A percentile compares a stretch with the other conserved stretches of the same genome.
Evolutionary conservation across 73 alveolate genomes (phyloP).

Genomic region (Tetrahymena borealis): DNA sequence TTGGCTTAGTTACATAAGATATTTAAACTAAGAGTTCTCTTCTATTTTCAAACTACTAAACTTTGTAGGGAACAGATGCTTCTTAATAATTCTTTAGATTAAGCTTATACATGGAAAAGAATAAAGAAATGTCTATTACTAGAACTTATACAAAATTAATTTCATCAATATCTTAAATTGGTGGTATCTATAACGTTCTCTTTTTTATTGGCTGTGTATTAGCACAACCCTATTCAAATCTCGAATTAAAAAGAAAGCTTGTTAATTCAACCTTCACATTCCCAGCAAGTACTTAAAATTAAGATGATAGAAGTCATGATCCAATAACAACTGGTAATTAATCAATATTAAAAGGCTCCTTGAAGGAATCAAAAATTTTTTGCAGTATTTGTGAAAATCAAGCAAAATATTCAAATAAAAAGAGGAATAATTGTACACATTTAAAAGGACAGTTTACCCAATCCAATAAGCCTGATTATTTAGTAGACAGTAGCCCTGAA

Average conservation of each 20-base stretch:
- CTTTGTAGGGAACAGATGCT: not conserved
- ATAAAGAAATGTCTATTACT: not conserved
- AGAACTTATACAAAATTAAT: not conserved
- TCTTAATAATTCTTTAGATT: not conserved
- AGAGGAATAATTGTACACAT: no score
- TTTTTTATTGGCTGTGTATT: not conserved
- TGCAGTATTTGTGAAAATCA: no score
- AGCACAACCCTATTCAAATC: not conserved
- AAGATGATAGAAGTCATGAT: not conserved
- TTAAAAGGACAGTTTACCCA: no score
- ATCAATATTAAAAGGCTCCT: not conserved
- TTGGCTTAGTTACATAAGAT: not conserved
- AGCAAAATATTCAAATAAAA: not conserved
- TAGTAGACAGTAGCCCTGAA: not conserved
- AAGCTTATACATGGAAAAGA: not conserved
- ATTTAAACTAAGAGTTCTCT: not conserved
- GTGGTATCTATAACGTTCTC: not conserved
- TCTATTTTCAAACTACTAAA: not conserved
- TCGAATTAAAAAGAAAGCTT: not conserved
- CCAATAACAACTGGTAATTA: not conserved
- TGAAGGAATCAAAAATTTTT: no score
- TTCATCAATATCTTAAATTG: not conserved
- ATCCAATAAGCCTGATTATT: no score
- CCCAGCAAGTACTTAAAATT: not conserved
- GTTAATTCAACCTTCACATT: not conserved